phyloP scores from a whole-genome alignment of 208 protist species.

The Herpetomonas samuelpessoai region DNA sequence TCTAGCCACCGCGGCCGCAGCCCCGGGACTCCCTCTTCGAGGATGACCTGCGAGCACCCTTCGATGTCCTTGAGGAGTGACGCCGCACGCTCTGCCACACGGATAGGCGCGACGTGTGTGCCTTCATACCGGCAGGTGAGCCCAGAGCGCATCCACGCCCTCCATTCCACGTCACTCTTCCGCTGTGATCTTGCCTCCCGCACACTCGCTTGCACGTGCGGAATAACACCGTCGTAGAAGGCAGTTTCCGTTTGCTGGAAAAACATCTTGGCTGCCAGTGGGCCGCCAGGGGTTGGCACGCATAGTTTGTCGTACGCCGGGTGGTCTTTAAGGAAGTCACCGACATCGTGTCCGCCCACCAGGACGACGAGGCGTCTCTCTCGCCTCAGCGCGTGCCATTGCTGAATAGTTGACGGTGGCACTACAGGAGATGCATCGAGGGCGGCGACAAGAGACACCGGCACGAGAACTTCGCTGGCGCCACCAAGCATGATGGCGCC shows the following conservation, averaged over 20 bases:
- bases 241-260: conserved; percentile 38
- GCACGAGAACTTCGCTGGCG: conserved; percentile 61
- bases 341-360: conserved; percentile 12
- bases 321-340: conserved; percentile 16
- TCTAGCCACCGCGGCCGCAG: conserved; percentile 76
- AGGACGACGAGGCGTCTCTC: conserved; percentile 22
- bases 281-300: conserved; percentile 68
- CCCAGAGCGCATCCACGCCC: conserved; percentile 77
- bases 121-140: conserved; percentile 85
- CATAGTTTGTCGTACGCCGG: conserved; percentile 40
- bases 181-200: not conserved
- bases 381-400: conserved; percentile 22
- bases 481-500: conserved; percentile 43
- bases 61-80: conserved; percentile 40
- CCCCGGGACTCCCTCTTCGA: conserved; percentile 53
- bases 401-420: too few relatives aligned
- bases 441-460: conserved; percentile 40
- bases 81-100: conserved; percentile 58
- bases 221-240: conserved; percentile 37
- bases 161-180: conserved; percentile 25
- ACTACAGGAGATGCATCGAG: too few relatives aligned
- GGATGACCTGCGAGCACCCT: conserved; percentile 44
- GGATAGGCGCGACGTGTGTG: conserved; percentile 56
- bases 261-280: conserved; percentile 53
- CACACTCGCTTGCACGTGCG: not conserved